Base-by-base conservation (phyloP, 1,284 basidiomycete species). In the Puccinia hordei region DNA sequence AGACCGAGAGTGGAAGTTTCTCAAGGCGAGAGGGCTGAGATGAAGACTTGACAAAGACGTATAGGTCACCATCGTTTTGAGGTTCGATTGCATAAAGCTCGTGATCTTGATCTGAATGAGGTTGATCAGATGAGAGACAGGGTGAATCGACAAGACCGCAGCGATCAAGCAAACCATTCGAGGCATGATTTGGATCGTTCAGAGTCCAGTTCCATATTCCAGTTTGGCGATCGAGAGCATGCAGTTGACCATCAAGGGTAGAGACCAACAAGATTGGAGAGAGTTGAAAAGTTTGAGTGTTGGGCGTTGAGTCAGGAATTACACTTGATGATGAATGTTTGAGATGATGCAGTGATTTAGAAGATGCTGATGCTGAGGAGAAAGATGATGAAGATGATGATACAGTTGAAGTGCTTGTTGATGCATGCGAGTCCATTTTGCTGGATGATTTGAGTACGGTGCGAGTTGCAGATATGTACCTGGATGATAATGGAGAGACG, bases 81-180 rank as follows among this genome's bases (percentile, higher is more conserved):
- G 94, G 94, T 85, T 96, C 94, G 75, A 96, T 92, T 81, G 95
- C 90, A 86, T 95, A 96, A 71, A 92, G 88, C 84, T 95, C 93
- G 0, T 87, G 85, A 44, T 73, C 51, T 55, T 73, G 53, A 59
- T 73, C 51, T 33, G 24, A 41, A 38, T 46, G 81, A 77, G 49
- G 63, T 65, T 79, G 80, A 72, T 61, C 41, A 24, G 73, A 74
- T 68, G 73, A 78, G 66, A 59, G 71, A 53, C 27, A 57, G 17
- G 41, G 38, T 10, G 81, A 77, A 63, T 83, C 82, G 69, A 83
- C 79, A 24, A 78, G 72, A 0, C 78, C 81, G 8, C 81, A 73
- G 38, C 19, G 80, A 80, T 22, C 71, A 73, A 44, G 73, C n/a
- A 41, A 76, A 73, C 22, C 89, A 17, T 87, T 85, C 63, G 87